Evolutionary conservation across 257 asterid species (phyloP), one percentile per base, ranked within the genome.

Genomic region (Rhazya stricta): DNA sequence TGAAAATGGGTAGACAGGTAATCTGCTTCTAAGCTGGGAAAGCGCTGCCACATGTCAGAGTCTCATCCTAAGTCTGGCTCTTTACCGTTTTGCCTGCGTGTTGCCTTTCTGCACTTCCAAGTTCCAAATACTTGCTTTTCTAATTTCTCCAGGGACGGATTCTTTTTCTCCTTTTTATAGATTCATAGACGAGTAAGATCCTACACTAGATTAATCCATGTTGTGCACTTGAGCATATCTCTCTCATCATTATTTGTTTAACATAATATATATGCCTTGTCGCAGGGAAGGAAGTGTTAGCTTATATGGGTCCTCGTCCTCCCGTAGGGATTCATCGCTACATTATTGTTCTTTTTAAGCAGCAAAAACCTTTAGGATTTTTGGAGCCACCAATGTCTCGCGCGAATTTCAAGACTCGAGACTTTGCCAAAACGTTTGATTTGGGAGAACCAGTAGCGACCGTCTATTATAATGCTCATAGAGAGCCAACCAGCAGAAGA

Each of bases 391-490:
- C 86, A 0, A 12, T 6, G 25, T 27, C 73, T 4, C 79, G 93
- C 13, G 73, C 86, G 0, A 82, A 84, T 34, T 90, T 88, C 82
- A 83, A 61, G 73, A 90, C 96, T 5, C 69, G 94, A 29, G 81
- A 81, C 3, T 90, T 90, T 2, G 94, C 94, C 0, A 75, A 71
- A 0, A 75, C 79, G 32, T 60, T 77, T 9, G 82, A 83, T 41
- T 82, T 88, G 10, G 89, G 86, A 23, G 66, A 42, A 9, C 96
- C 94, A 0, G 96, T 88, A 1, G 86, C 89, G 67, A 83, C 85
- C 0, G 96, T 90, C 21, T 87, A 88, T 61, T 90, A 87, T 84
- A 86, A 87, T 25, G 85, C 94, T n/a, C 87, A 83, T 25, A 84
- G 77, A 72, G 93, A 90, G 65, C 96, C 93, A 0, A 67, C 84